phyloP scores from a whole-genome alignment of 768 basidiomycete genomes.

The Lactarius vividus region DNA sequence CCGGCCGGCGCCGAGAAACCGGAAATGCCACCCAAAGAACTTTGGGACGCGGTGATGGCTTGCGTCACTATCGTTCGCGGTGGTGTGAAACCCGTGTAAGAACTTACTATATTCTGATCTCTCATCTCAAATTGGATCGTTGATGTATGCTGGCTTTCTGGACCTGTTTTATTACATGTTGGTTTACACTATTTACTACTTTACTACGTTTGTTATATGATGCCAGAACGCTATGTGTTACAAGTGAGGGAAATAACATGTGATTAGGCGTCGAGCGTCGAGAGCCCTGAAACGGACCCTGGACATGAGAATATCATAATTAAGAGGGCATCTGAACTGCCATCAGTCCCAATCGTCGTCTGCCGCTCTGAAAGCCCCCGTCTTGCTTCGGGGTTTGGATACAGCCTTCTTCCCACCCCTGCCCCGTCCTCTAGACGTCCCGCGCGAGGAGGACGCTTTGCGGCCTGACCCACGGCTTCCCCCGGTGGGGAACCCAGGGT shows the following conservation, averaged over 20 bases:
- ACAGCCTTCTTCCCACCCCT: conserved; percentile 22
- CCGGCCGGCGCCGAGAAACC: background rate
- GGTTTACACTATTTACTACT: background rate
- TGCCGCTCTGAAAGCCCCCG: conserved; percentile 21
- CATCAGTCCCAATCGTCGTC: conserved; percentile 13
- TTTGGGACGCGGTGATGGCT: conserved; percentile 36
- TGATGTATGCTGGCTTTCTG: background rate
- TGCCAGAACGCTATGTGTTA: background rate
- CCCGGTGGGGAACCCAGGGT: conserved; percentile 19
- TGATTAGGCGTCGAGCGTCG: background rate
- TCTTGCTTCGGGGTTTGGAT: conserved; percentile 24
- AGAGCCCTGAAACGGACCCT: background rate
- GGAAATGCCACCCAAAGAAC: conserved; percentile 22
- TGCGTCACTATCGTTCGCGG: conserved; percentile 33
- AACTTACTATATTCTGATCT: background rate
- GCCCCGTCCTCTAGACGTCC: conserved; percentile 21
- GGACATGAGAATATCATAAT: background rate
- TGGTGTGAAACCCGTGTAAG: background rate
- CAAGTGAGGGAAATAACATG: background rate
- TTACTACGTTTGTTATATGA: background rate
- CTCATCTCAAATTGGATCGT: background rate
- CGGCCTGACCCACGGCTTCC: conserved; percentile 11
- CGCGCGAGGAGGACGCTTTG: conserved; percentile 21
- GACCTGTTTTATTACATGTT: background rate
- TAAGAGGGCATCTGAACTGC: background rate